Conservation (phyloP, 495 filamentous ascomycete species). For the Copromyces sp. region DNA sequence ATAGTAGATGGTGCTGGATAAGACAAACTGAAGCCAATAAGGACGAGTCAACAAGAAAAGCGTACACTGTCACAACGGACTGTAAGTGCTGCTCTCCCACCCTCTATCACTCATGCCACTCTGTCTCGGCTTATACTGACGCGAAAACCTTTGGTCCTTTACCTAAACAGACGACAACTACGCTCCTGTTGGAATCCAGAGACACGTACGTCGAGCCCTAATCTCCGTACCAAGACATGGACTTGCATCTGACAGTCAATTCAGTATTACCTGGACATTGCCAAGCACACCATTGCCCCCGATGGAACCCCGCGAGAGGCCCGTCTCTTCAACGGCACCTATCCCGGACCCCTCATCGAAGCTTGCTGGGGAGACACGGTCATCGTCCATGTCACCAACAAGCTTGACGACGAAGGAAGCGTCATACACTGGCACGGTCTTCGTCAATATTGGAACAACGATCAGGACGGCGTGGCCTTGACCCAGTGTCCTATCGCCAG, state of each 20-base stretch:
- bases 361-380: slow-evolving; percentile 50
- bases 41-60: not conserved
- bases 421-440: slow-evolving; percentile 48
- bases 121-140: not conserved
- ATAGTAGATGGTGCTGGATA: slow-evolving; percentile 3
- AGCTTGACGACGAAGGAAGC: slow-evolving; percentile 16
- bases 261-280: slow-evolving; percentile 23
- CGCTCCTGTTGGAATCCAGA: not conserved
- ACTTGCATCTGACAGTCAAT: not conserved
- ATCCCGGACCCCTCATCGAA: slow-evolving; percentile 42
- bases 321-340: slow-evolving; percentile 26
- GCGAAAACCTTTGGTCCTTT: not conserved
- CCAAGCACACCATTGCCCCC: slow-evolving; percentile 21
- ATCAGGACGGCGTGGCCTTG: slow-evolving; percentile 33
- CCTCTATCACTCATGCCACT: not conserved
- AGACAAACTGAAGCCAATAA: not conserved
- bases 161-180: not conserved
- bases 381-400: slow-evolving; percentile 41
- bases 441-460: slow-evolving; percentile 19
- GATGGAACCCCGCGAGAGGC: slow-evolving; percentile 24
- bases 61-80: slow-evolving; percentile 1
- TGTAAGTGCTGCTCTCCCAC: not conserved
- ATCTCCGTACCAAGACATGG: not conserved
- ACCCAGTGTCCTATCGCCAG: slow-evolving; percentile 41
- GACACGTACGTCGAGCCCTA: not conserved